A percentile compares a stretch with the other conserved stretches of the same genome.
These are phyloP conservation scores for Taxillus chinensis DNA, from an alignment of 164 flowering plant genomes.

Conservation along the genomic window DNA sequence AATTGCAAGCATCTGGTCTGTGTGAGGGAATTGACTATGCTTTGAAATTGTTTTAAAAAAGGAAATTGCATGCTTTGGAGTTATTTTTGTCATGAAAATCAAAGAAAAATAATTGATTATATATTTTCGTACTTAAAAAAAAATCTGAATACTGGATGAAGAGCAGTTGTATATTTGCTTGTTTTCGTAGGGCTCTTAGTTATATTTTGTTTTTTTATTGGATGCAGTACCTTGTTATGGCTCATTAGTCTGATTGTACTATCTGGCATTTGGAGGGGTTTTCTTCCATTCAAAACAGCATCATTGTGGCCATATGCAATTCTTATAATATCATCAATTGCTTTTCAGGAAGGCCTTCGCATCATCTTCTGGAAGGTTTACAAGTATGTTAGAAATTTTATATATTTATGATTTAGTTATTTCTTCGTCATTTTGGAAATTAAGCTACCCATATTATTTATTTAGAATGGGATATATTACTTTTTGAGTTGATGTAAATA, in stretches of 20 bases:
- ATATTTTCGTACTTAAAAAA: no score
- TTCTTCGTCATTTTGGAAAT: not conserved
- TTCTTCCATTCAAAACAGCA: slow-evolving; percentile 71
- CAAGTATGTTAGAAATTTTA: slow-evolving; percentile 40
- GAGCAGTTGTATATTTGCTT: no score
- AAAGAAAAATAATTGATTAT: no score
- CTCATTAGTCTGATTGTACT: slow-evolving; percentile 74
- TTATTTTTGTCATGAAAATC: no score
- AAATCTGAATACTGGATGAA: no score
- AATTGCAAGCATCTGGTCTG: no score
- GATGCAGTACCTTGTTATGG: slow-evolving; percentile 72
- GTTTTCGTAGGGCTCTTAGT: slow-evolving; percentile 2
- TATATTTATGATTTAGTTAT: not conserved
- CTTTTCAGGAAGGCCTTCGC: slow-evolving; percentile 78
- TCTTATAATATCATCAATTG: slow-evolving; percentile 63
- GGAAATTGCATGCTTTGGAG: no score
- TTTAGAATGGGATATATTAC: no score
- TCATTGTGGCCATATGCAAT: slow-evolving; percentile 66
- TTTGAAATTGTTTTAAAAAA: no score
- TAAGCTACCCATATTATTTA: not conserved
- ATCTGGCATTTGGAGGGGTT: slow-evolving; percentile 74
- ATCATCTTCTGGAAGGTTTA: slow-evolving; percentile 72
- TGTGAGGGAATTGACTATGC: no score
- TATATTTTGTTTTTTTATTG: not conserved
- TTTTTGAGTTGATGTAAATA: no score